Evolutionary conservation across 306 rosid species (phyloP), one percentile per base, ranked within the genome.

Genomic region (Aeschynomene evenia): DNA sequence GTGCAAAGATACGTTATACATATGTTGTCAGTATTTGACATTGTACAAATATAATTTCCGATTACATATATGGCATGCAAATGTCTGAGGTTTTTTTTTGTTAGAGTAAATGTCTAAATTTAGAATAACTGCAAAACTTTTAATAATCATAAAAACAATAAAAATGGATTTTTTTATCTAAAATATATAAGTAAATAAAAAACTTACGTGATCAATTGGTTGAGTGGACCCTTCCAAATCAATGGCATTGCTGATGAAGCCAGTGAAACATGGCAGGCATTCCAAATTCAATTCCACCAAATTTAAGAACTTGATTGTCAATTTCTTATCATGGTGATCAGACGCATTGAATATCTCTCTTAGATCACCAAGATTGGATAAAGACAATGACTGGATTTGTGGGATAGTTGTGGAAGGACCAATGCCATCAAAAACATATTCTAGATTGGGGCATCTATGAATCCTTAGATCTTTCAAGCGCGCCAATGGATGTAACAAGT

Each of bases 391-490:
- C 1, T 66, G 59, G 39, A 66, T 52, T 3, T 28, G 58, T 0
- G 73, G 53, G 24, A 65, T 43, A 49, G 39, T 29, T 29, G 9
- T 19, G 29, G 6, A 43, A 1, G 58, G 26, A 56, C 48, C n/a
- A 37, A 14, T 42, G 1, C 2, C 40, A 66, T 79, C 67, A 1
- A 46, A 22, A 2, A 79, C 4, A 67, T 52, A 43, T 59, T 33
- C 55, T 36, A 78, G 5, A 72, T 58, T 6, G 52, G 48, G 46
- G 16, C 82, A 72, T 5, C 13, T 8, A 0, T 3, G 23, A 49
- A 72, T 2, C 16, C 18, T 50, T 9, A 73, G 53, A 73, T 9
- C 24, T 34, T 52, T 59, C 66, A 79, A 60, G 34, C 4, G 6
- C 18, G 55, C 61, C 39, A 66, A 39, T 11, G 45, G 45, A 39